Evolutionary conservation across 2,329 filamentous ascomycete genomes (phyloP).

Genomic region (Trichoderma polysporum): DNA sequence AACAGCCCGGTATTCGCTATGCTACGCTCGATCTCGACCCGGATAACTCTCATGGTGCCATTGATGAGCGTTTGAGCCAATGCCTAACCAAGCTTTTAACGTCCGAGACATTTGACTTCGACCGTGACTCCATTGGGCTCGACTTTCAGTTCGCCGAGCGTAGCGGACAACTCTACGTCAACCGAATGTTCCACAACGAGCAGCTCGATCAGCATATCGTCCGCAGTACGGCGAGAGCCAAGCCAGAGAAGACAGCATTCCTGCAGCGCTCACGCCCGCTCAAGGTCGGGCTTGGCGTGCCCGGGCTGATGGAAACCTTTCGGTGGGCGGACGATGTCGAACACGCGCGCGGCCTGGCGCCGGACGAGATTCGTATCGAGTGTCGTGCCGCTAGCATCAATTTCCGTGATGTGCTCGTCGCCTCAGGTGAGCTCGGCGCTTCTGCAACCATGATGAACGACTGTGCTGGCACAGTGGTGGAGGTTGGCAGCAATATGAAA

Average conservation of each 20-base stretch:
- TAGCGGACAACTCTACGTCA: constrained; percentile 24
- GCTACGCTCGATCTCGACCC: background rate
- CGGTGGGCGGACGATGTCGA: constrained; percentile 23
- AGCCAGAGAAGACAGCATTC: constrained; percentile 13
- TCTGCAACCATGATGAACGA: constrained; percentile 34
- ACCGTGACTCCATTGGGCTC: constrained; percentile 12
- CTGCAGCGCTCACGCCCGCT: constrained; percentile 15
- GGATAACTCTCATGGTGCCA: background rate
- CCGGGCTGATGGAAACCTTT: constrained; percentile 24
- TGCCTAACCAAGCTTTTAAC: constrained; percentile 9
- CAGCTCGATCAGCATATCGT: constrained; percentile 14
- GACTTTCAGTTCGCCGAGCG: constrained; percentile 24
- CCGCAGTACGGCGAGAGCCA: background rate
- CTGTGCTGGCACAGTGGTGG: constrained; percentile 33
- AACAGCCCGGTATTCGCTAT: background rate
- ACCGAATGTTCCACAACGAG: constrained; percentile 19
- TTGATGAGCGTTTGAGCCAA: background rate
- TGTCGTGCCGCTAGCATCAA: constrained; percentile 32
- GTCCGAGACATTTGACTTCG: constrained; percentile 11
- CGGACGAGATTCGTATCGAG: constrained; percentile 23
- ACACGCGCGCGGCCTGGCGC: constrained; percentile 15
- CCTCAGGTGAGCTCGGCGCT: constrained; percentile 34
- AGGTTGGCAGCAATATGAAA: constrained; percentile 31
- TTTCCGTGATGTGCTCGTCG: constrained; percentile 39
- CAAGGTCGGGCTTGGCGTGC: constrained; percentile 22